These are phyloP conservation scores for Suillus luteus DNA, from an alignment of 768 basidiomycete species.

Conservation along the genomic window DNA sequence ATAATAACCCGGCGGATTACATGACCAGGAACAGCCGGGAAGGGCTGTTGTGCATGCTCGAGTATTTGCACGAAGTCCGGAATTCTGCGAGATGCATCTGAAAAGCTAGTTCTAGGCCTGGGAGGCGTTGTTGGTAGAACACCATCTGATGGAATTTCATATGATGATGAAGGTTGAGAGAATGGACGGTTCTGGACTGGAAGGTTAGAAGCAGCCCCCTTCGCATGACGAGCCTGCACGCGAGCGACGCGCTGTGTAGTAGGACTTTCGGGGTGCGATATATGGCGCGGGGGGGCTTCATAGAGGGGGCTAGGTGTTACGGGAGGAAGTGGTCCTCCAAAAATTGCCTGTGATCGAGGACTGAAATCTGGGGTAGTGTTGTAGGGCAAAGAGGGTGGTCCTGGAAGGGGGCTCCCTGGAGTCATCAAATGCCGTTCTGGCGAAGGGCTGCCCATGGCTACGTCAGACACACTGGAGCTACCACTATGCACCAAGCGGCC, in stretches of 20 bases:
- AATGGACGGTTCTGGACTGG: too few relatives aligned
- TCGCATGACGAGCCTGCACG: neutral
- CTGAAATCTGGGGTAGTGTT: neutral
- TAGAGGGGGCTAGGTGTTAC: neutral
- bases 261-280: neutral
- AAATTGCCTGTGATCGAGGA: neutral
- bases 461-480: neutral
- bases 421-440: neutral
- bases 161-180: neutral
- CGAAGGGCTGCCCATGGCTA: neutral
- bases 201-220: neutral
- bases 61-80: conserved; percentile 5
- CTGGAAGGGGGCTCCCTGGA: neutral
- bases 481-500: neutral
- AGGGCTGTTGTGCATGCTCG: neutral
- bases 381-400: neutral
- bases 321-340: neutral
- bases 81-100: neutral
- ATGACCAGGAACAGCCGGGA: neutral
- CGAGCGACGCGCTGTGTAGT: neutral
- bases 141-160: neutral
- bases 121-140: neutral
- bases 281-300: neutral
- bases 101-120: neutral
- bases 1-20: conserved; percentile 2